Percentiles rank a stretch among this genome's conserved stretches.
phyloP scores from a whole-genome alignment of 345 rosid genomes.

The Triadica sebifera region DNA sequence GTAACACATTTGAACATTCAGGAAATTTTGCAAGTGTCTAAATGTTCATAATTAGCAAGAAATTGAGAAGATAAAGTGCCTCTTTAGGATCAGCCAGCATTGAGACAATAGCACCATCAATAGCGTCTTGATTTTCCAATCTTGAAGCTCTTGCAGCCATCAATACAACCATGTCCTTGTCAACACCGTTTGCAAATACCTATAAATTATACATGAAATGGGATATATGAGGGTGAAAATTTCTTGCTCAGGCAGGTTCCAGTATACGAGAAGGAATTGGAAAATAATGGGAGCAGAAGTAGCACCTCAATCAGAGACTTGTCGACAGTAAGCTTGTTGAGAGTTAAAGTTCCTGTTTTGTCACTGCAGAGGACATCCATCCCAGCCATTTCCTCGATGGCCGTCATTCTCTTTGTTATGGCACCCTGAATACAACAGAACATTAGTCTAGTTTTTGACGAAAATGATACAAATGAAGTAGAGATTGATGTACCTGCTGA shows the following conservation, averaged over 20 bases:
- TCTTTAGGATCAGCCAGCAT: constrained; percentile 89
- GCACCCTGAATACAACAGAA: constrained; percentile 52
- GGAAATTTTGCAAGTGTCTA: too few species aligned
- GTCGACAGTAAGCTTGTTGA: constrained; percentile 88
- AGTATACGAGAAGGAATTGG: background rate
- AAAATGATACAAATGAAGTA: background rate
- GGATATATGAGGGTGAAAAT: background rate
- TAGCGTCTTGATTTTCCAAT: constrained; percentile 93
- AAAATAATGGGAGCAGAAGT: background rate
- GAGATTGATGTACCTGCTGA: constrained; percentile 50
- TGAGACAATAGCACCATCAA: constrained; percentile 77
- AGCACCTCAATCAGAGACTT: constrained; percentile 71
- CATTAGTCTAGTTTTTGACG: background rate
- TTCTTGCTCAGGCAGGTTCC: too few species aligned
- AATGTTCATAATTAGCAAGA: background rate
- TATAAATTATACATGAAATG: constrained; percentile 18
- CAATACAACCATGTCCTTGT: constrained; percentile 66
- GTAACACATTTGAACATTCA: background rate
- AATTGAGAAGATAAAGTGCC: constrained; percentile 33
- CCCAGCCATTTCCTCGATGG: constrained; percentile 98
- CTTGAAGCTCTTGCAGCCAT: constrained; percentile 96
- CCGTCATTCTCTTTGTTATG: constrained; percentile 93
- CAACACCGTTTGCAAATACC: constrained; percentile 61
- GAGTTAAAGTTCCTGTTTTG: constrained; percentile 89
- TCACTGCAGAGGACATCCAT: constrained; percentile 98